Conservation (phyloP, 805 yeast genomes). For the Sugiyamaella qingdaonensis region DNA sequence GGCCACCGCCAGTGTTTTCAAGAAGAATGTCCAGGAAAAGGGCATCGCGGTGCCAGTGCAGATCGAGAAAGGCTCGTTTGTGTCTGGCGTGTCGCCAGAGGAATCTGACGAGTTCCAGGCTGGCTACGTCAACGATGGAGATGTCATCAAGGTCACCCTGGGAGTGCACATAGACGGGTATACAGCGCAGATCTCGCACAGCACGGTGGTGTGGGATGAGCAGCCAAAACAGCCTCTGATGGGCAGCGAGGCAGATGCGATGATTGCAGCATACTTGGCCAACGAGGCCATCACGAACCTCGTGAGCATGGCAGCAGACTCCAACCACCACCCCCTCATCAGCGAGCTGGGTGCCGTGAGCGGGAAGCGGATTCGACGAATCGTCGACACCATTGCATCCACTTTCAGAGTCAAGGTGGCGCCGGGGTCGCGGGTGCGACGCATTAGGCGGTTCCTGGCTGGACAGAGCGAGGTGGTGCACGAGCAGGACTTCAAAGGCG, state of each 20-base stretch:
- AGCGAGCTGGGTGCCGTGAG: constrained; percentile 40
- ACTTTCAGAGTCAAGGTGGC: constrained; percentile 78
- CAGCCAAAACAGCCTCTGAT: constrained; percentile 68
- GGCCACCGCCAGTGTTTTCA: constrained; percentile 58
- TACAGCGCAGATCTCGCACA: constrained; percentile 82
- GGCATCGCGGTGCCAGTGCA: constrained; percentile 93
- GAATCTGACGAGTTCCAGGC: constrained; percentile 34
- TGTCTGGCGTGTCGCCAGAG: constrained; percentile 83
- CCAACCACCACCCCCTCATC: constrained; percentile 19
- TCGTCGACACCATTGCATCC: constrained; percentile 85
- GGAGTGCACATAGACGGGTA: constrained; percentile 97
- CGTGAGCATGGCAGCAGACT: constrained; percentile 72
- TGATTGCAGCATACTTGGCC: constrained; percentile 85
- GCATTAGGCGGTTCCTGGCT: constrained; percentile 87
- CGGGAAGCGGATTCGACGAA: constrained; percentile 63
- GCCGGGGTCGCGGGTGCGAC: constrained; percentile 89
- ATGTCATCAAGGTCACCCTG: constrained; percentile 74
- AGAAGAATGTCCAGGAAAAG: constrained; percentile 57
- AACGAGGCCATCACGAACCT: constrained; percentile 78
- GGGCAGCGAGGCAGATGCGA: constrained; percentile 84
- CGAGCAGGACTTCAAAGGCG: constrained; percentile 90
- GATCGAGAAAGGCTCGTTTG: constrained; percentile 76
- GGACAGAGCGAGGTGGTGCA: constrained; percentile 95
- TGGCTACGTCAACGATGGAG: constrained; percentile 64
- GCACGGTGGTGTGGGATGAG: constrained; percentile 61